Base-by-base conservation (phyloP, 345 rosid genomes). In the Hibiscus mutabilis region DNA sequence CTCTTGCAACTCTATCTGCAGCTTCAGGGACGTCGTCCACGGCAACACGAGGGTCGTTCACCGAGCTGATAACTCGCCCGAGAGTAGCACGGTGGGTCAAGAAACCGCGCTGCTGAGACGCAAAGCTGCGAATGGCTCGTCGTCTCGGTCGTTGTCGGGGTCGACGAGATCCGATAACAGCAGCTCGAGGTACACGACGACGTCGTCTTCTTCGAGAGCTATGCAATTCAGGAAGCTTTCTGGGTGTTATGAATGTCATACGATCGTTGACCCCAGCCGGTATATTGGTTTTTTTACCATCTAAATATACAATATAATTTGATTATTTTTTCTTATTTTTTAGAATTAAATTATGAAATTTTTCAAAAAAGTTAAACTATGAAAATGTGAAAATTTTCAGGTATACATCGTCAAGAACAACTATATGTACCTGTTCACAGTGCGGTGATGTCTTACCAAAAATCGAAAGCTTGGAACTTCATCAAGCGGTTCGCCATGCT, bases 151-250 rank as follows among this genome's bases (percentile, higher is more conserved):
- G 12, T 81, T 89, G n/a, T 66, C 84, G 66, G 83, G 82, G 56
- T 77, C 92, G 12, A 74, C 79, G 46, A 82, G 93, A 83, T 84
- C 96, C 73, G 84, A 76, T 73, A 86, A 74, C n/a, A 79, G 80
- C 10, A 84, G 77, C 40, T 62, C 79, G 16, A 55, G 77, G 0
- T 37, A 27, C 73, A 5, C 67, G 29, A 68, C 10, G 58, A 6
- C 58, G 11, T 5, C 88, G 13, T 40, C 73, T 6, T 40, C 73
- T 13, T 87, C 95, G 51, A 87, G 88, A 72, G 89, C 87, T 85
- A 87, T 95, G 93, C 99, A 95, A 71, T 86, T 95, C 70, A 83
- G 99, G 74, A 95, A 87, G 79, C 97, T 95, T 79, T 95, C 99
- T 44, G 96, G 99, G 56, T 95, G 99, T 67, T 91, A 91, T 53